phyloP scores from a whole-genome alignment of 2,329 filamentous ascomycete genomes.

The Huntiella savannae region DNA sequence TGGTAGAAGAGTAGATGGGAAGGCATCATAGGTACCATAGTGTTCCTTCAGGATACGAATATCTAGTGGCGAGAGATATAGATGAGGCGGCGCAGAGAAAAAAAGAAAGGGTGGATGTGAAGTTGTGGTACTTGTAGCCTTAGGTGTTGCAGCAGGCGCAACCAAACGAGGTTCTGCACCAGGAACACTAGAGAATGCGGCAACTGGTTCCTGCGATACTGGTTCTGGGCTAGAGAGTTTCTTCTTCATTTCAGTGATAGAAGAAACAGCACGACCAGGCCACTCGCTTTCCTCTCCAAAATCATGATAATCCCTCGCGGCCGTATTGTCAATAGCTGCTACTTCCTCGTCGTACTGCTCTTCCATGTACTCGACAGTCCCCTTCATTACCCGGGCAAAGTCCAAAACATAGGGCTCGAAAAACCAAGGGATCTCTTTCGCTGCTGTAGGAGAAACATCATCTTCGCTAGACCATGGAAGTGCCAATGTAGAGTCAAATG shows the following conservation, averaged over 20 bases:
- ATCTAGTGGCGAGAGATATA: constrained; percentile 77
- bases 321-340: constrained; percentile 51
- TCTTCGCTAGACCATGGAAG: constrained; percentile 60
- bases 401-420: constrained; percentile 86
- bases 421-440: constrained; percentile 80
- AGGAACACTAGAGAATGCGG: constrained; percentile 16
- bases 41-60: constrained; percentile 83
- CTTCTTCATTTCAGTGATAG: constrained; percentile 58
- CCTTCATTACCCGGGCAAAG: constrained; percentile 90
- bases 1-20: constrained; percentile 71
- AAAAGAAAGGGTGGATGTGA: constrained; percentile 36
- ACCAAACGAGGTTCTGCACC: constrained; percentile 16
- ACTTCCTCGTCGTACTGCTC: constrained; percentile 68
- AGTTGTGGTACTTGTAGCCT: not conserved
- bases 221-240: constrained; percentile 27
- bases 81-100: constrained; percentile 70
- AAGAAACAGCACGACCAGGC: constrained; percentile 64
- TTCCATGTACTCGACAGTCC: constrained; percentile 71
- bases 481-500: constrained; percentile 65
- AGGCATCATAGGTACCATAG: constrained; percentile 63
- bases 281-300: constrained; percentile 88
- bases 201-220: not conserved
- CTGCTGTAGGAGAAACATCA: constrained; percentile 23
- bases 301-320: constrained; percentile 73
- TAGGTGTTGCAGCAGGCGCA: not conserved